Conservation (phyloP, 1,284 basidiomycete genomes). For the Cutaneotrichosporon sp. region DNA sequence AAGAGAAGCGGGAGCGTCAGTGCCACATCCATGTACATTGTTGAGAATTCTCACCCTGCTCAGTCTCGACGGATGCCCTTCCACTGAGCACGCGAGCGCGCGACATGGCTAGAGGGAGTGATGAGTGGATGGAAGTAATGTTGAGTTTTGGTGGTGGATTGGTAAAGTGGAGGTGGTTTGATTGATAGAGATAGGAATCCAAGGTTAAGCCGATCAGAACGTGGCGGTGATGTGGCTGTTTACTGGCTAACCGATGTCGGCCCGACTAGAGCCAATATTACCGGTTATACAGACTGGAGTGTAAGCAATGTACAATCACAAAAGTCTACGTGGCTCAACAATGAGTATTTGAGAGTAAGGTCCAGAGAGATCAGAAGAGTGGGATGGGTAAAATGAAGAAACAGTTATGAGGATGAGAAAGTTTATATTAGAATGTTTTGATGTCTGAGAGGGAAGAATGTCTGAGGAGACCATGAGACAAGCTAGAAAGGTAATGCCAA, state of each 20-base stretch:
- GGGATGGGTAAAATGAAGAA: not conserved
- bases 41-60: slow-evolving; percentile 25
- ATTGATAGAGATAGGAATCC: not conserved
- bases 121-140: not conserved
- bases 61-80: slow-evolving; percentile 19
- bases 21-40: not conserved
- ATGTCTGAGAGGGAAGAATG: too few species aligned
- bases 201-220: not conserved
- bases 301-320: not conserved
- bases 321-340: not conserved
- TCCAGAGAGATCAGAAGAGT: not conserved
- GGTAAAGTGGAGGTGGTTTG: not conserved
- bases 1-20: not conserved
- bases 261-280: not conserved
- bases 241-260: not conserved
- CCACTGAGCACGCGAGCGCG: slow-evolving; percentile 17
- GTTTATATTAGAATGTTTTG: too few species aligned
- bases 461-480: too few species aligned
- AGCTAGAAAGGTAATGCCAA: too few species aligned
- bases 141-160: not conserved
- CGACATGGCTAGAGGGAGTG: slow-evolving; percentile 10
- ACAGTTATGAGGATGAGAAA: too few species aligned
- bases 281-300: not conserved
- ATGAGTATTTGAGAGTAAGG: not conserved
- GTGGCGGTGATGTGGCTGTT: not conserved